A percentile compares a stretch with the other conserved stretches of the same genome.
phyloP scores from a whole-genome alignment of 78 protist species.

The Neovahlkampfia damariscottae region DNA sequence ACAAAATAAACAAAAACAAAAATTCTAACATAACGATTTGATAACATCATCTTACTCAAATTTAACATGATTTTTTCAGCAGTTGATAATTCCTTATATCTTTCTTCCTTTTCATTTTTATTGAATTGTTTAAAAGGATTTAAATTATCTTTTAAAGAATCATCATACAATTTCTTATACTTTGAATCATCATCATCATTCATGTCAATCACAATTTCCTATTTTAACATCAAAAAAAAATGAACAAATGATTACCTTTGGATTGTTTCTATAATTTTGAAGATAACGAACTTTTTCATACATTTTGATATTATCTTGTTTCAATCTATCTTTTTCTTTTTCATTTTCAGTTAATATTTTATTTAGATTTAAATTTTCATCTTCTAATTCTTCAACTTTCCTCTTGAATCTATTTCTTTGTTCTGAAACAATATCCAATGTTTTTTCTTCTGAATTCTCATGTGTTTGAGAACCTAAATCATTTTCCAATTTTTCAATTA shows the following conservation, averaged over 20 bases:
- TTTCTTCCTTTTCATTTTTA: not conserved
- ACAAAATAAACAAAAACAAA: conserved; percentile 1
- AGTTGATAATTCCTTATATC: not conserved
- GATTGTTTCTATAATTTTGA: not conserved
- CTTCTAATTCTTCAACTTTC: not conserved
- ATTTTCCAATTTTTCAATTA: not conserved
- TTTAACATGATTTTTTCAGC: not conserved
- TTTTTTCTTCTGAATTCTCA: not conserved
- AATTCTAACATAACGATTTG: not conserved
- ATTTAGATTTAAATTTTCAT: not conserved
- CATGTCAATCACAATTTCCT: no score
- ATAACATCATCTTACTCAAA: not conserved
- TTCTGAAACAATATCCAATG: not conserved
- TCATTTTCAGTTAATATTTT: not conserved
- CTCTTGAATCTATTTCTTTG: not conserved
- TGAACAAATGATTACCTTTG: not conserved
- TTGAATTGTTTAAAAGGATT: not conserved
- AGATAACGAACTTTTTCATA: not conserved
- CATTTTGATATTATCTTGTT: not conserved
- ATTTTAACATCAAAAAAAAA: no score
- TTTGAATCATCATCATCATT: not conserved
- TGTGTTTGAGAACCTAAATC: not conserved
- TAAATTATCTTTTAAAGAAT: no score
- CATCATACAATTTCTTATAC: not conserved
- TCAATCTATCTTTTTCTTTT: not conserved